Percentiles rank a stretch among this genome's conserved stretches.
Evolutionary conservation across 2,329 filamentous ascomycete genomes (phyloP).

Genomic region (Cephalotrichum gorgonifer): DNA sequence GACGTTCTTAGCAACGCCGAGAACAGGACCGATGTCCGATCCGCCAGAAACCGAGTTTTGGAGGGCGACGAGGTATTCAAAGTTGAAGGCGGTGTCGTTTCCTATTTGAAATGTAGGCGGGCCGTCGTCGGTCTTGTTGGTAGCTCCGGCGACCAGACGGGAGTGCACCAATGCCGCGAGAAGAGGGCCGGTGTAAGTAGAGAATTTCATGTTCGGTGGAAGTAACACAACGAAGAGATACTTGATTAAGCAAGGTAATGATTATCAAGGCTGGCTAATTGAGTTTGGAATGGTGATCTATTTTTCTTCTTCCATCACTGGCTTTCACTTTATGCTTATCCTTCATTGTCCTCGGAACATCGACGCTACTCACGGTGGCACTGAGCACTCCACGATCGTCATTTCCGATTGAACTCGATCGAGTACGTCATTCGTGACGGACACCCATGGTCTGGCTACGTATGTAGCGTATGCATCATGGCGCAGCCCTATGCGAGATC

Average conservation of each 20-base stretch:
- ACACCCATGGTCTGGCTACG: not conserved
- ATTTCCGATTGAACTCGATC: not conserved
- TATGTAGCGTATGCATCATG: not conserved
- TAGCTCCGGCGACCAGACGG: not conserved
- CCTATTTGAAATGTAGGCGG: conserved; percentile 5
- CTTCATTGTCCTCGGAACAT: not conserved
- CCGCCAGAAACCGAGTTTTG: conserved; percentile 2
- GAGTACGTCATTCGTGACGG: not conserved
- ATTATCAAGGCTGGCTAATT: not conserved
- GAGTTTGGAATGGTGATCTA: not conserved
- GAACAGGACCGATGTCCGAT: conserved; percentile 5
- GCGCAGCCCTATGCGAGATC: not conserved
- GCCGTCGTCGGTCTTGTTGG: not conserved
- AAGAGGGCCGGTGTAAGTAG: not conserved
- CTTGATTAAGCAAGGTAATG: not conserved
- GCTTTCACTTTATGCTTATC: not conserved
- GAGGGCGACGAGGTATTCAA: conserved; percentile 6
- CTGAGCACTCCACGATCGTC: not conserved
- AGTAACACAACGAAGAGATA: not conserved
- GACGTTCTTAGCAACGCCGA: conserved; percentile 8
- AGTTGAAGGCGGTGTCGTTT: conserved; percentile 7
- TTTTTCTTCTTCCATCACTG: not conserved
- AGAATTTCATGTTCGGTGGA: not conserved
- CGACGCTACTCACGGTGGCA: not conserved
- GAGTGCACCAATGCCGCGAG: not conserved